Percentiles rank a stretch among this genome's conserved stretches.
Conservation (phyloP, 768 basidiomycete species). For the Trametopsis cervina region DNA sequence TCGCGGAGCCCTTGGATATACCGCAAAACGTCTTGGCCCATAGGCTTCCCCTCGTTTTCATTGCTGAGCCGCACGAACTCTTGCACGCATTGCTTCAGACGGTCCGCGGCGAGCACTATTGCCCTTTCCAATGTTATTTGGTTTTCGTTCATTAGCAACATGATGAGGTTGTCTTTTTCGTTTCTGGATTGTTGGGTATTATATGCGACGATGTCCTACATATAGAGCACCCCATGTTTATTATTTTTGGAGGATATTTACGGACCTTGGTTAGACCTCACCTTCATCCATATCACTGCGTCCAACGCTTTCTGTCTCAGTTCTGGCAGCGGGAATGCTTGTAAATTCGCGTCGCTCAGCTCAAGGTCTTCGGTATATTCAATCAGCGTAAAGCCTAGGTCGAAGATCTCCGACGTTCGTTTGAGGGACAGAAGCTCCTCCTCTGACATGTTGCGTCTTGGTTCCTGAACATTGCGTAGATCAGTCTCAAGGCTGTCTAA, state of each 20-base stretch:
- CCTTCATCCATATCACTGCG: conserved; percentile 48
- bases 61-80: conserved; percentile 25
- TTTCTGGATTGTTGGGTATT: conserved; percentile 35
- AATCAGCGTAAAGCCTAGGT: conserved; percentile 44
- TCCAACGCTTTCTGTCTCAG: conserved; percentile 38
- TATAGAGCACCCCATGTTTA: background rate
- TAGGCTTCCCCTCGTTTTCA: background rate
- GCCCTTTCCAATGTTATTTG: conserved; percentile 44
- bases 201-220: conserved; percentile 54
- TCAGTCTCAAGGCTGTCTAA: conserved; percentile 22
- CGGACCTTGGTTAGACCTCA: conserved; percentile 21
- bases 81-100: conserved; percentile 32
- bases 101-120: conserved; percentile 32
- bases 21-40: conserved; percentile 23
- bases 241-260: background rate
- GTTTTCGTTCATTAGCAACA: conserved; percentile 38
- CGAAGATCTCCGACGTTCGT: conserved; percentile 39
- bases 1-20: conserved; percentile 49
- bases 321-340: conserved; percentile 22
- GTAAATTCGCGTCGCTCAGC: conserved; percentile 26
- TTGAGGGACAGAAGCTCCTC: conserved; percentile 14
- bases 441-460: background rate
- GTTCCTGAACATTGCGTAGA: background rate
- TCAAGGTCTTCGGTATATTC: conserved; percentile 43
- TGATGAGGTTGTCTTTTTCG: conserved; percentile 40